Base-by-base conservation (phyloP, 2,329 filamentous ascomycete genomes). In the Amauroascus niger region DNA sequence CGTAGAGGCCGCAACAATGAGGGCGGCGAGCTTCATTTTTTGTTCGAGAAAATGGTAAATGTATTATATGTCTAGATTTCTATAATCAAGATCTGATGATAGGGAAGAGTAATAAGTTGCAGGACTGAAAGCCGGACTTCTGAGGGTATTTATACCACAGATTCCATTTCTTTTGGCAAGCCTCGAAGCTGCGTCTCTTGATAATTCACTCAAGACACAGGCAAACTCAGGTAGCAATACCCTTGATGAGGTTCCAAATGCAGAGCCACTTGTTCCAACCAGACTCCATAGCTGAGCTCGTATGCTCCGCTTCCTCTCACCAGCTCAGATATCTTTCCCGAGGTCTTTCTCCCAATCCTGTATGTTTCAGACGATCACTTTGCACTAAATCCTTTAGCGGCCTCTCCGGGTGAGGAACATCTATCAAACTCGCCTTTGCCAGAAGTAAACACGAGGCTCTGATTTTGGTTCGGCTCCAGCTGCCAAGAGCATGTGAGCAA, bases 1-100 rank as follows among this genome's bases (percentile, higher is more conserved):
- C 6, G 58, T 39, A 8, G 55, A 51, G 22, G 49, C 55, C 6
- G 56, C 49, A 7, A 52, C 26, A 22, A 60, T 43, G 37, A 59
- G 39, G 20, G 55, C 32, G 35, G 47, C 13, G 49, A 58, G 16
- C 55, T 60, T 60, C 58, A 60, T 60, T 6, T 49, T 58, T n/a
- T n/a, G n/a, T n/a, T n/a, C n/a, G 43, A 28, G 43, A 44, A 9
- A 26, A 37, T 11, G 11, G 13, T 13, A 2, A n/a, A 11, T 26
- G 20, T 18, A 9, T 13, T 43, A 24, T 43, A 14, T 24, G 18
- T 3, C 4, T 26, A 43, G 5, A 9, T 7, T n/a, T 13, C 8
- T 35, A 3, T 4, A 20, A 6, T 11, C 8, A 6, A 14, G 16
- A 22, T 40, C n/a, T 40, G 37, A 40, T 3, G n/a, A 5, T 20